phyloP scores from a whole-genome alignment of 306 rosid genomes.

The Calophaca sinica region DNA sequence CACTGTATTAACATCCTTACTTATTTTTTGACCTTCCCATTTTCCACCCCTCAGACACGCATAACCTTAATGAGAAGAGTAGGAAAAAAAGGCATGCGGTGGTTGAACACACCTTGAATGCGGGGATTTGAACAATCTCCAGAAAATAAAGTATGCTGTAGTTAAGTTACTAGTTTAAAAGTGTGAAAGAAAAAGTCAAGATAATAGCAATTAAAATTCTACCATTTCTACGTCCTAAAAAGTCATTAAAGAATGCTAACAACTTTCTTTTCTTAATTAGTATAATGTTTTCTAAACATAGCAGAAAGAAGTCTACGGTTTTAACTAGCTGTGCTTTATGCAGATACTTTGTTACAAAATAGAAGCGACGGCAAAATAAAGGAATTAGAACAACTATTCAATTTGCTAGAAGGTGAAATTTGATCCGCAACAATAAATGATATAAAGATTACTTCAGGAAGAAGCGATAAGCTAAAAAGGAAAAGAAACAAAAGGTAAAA shows the following conservation, averaged over 20 bases:
- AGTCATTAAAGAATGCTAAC: slow-evolving; percentile 8
- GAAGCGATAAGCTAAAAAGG: slow-evolving; percentile 42
- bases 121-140: slow-evolving; percentile 27
- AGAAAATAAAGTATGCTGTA: slow-evolving; percentile 4
- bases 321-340: slow-evolving; percentile 15
- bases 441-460: slow-evolving; percentile 44
- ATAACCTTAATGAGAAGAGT: slow-evolving; percentile 7
- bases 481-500: slow-evolving; percentile 43
- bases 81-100: slow-evolving; percentile 31
- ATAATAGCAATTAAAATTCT: background rate
- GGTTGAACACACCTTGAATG: slow-evolving; percentile 29
- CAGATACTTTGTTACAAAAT: slow-evolving; percentile 16
- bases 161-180: slow-evolving; percentile 19
- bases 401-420: slow-evolving; percentile 43
- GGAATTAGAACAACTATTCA: slow-evolving; percentile 28
- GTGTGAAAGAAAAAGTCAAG: background rate
- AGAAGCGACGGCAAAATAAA: slow-evolving; percentile 21
- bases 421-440: slow-evolving; percentile 25
- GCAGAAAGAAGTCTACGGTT: slow-evolving; percentile 6
- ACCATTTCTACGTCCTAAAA: background rate
- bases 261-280: background rate
- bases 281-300: slow-evolving; percentile 32
- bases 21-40: slow-evolving; percentile 18
- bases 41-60: slow-evolving; percentile 37
- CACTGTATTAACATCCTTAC: background rate